Conservation (phyloP, 306 rosid species). For the Cotoneaster glaucophyllus region DNA sequence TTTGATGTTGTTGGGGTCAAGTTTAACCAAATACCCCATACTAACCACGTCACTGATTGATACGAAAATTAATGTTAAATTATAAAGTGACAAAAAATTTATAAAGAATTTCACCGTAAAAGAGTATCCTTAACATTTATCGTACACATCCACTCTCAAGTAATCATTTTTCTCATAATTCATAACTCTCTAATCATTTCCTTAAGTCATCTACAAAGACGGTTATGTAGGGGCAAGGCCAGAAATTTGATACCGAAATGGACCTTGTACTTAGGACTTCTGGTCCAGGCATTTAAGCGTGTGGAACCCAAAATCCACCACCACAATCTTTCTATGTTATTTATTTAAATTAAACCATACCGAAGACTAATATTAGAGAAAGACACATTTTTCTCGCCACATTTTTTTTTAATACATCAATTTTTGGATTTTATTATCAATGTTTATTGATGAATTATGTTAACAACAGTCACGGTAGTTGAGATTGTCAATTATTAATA, state of each 20-base stretch:
- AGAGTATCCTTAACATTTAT: too few relatives aligned
- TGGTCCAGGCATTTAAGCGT: background rate
- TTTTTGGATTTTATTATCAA: too few relatives aligned
- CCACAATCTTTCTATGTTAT: background rate
- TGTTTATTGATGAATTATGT: too few relatives aligned
- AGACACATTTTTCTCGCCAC: background rate
- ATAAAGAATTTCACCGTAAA: too few relatives aligned
- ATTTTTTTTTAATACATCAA: too few relatives aligned
- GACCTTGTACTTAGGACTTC: background rate
- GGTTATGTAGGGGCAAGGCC: background rate
- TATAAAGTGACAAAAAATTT: rapidly evolving
- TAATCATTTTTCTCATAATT: background rate
- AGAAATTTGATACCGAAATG: background rate
- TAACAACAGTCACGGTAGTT: too few relatives aligned
- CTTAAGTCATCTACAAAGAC: background rate
- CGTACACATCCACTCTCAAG: background rate
- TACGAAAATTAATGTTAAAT: too few relatives aligned
- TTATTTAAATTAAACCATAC: background rate
- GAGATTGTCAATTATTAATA: too few relatives aligned
- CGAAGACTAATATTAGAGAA: background rate
- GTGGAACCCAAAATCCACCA: background rate
- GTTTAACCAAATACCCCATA: too few relatives aligned
- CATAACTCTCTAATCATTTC: background rate
- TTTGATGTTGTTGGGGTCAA: too few relatives aligned
- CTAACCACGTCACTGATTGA: too few relatives aligned